Evolutionary conservation across 192 early-diverging fungal species (phyloP).

Genomic region (Entomortierella parvispora): DNA sequence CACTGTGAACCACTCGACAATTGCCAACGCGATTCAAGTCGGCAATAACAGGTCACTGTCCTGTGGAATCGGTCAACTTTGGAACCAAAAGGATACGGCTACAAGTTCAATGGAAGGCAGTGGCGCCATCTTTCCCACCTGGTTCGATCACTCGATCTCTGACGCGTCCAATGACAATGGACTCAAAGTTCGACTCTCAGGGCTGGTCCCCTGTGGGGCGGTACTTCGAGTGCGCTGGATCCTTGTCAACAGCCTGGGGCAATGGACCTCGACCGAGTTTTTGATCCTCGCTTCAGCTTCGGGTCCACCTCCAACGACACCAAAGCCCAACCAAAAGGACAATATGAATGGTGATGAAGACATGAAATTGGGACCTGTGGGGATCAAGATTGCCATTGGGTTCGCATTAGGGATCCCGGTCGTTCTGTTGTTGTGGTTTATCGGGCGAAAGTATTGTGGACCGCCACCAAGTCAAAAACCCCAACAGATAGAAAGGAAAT

Average conservation of each 20-base stretch:
- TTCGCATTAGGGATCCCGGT: conserved; percentile 7
- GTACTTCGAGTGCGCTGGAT: conserved; percentile 9
- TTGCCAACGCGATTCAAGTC: too few relatives aligned
- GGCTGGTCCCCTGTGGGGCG: conserved; percentile 5
- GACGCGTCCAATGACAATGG: background rate
- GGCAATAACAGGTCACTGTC: background rate
- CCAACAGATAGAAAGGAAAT: background rate
- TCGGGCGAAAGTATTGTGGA: background rate
- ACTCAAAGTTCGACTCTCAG: background rate
- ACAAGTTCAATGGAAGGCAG: conserved; percentile 1
- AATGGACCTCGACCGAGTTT: conserved; percentile 8
- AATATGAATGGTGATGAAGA: background rate
- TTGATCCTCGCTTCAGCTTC: conserved; percentile 4
- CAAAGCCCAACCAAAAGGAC: background rate
- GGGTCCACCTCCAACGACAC: background rate
- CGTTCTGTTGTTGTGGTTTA: conserved; percentile 7
- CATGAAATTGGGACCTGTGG: background rate
- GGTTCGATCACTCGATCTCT: conserved; percentile 7
- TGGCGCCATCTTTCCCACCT: conserved; percentile 6
- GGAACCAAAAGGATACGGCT: background rate
- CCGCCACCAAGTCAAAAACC: background rate
- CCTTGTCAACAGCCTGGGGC: background rate
- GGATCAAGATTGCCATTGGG: conserved; percentile 2
- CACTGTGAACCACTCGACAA: too few relatives aligned
- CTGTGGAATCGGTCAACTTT: background rate